A percentile compares a stretch with the other conserved stretches of the same genome.
Conservation (phyloP, 2,329 filamentous ascomycete species). For the Calonectria naviculata region DNA sequence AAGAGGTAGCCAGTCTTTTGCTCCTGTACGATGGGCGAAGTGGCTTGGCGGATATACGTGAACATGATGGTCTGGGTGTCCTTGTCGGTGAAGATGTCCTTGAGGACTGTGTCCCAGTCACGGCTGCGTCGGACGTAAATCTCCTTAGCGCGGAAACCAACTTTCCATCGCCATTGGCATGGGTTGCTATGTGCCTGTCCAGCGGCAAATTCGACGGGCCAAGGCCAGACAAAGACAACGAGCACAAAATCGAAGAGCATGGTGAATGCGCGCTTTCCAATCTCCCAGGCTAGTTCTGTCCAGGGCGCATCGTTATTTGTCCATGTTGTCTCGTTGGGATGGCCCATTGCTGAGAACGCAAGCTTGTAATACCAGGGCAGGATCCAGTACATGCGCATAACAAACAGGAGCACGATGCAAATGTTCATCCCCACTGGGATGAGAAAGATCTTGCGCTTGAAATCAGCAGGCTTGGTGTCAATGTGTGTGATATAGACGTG, state of each 20-base stretch:
- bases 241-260: constrained; percentile 82
- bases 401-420: constrained; percentile 71
- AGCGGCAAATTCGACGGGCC: constrained; percentile 78
- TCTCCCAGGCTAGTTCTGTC: constrained; percentile 64
- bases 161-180: constrained; percentile 75
- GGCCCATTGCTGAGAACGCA: constrained; percentile 71
- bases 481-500: constrained; percentile 89
- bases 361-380: constrained; percentile 79
- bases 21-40: constrained; percentile 72
- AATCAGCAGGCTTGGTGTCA: constrained; percentile 74
- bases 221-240: constrained; percentile 75
- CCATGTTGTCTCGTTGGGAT: constrained; percentile 74
- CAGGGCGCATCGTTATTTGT: constrained; percentile 67
- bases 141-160: constrained; percentile 84
- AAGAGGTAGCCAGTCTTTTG: constrained; percentile 90
- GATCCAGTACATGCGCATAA: constrained; percentile 76
- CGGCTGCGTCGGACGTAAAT: constrained; percentile 83
- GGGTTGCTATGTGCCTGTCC: constrained; percentile 71
- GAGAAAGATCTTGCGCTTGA: constrained; percentile 86
- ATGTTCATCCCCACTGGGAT: constrained; percentile 84
- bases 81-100: constrained; percentile 62
- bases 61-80: constrained; percentile 69
- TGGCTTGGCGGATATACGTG: constrained; percentile 73
- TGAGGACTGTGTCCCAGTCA: constrained; percentile 73
- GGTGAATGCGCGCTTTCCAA: constrained; percentile 69